Evolutionary conservation across 805 yeast species (phyloP), one percentile per base, ranked within the genome.

Genomic region (Vanderwaltozyma tropicalis): DNA sequence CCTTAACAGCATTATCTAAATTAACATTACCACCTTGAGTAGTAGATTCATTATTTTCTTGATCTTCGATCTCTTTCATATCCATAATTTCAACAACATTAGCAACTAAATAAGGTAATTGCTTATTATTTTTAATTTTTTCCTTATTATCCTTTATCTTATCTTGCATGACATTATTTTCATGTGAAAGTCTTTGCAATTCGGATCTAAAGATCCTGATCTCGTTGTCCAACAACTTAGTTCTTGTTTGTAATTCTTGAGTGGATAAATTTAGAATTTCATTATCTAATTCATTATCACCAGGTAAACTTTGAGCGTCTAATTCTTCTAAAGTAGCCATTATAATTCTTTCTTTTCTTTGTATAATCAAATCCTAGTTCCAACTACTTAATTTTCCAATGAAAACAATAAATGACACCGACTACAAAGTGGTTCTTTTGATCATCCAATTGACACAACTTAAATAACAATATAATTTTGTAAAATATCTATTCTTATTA

Each of bases 11-110:
- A 33, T 96, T 83, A 56, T 92, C 96, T 49, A 85, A 67, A 62
- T 92, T 96, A 33, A 87, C 82, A 55, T 88, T 89, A 41, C 97
- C 96, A 28, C 97, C 97, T 60, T 92, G 95, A 44, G 81, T 86
- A 18, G 70, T 67, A 2, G 59, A 53, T 35, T 56, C 61, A 26
- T 47, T 50, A 25, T 68, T 69, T 44, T 72, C 76, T 20, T 89
- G 92, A 41, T 79, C 84, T 45, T 77, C 80, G 43, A 86, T 89
- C 10, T 84, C 87, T 48, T 79, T 80, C 61, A 92, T 74, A 55
- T 92, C 94, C 54, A 92, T 72, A 41, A 92, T 68, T 63, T 92
- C 99, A 25, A 92, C 97, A 36, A 92, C 94, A 57, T 92, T 92
- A 19, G 96, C 96, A 35, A 92, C 98, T 40, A 92, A 67, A 53